Base-by-base conservation (phyloP, 768 basidiomycete genomes). In the Lentinus tigrinus region DNA sequence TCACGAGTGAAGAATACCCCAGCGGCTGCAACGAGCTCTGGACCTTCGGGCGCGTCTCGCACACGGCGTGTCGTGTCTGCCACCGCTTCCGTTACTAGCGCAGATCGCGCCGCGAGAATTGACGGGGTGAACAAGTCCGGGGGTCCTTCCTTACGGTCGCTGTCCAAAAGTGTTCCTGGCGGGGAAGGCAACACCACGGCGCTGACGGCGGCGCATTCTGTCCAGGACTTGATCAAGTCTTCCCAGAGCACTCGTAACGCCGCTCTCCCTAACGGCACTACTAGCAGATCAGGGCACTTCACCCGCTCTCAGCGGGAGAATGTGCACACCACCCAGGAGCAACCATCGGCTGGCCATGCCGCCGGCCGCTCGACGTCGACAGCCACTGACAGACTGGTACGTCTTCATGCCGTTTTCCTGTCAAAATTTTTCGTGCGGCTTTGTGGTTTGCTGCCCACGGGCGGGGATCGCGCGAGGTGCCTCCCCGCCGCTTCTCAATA, bases 211-310 rank as follows among this genome's bases (percentile, higher is more conserved):
- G 23, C 17, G 46, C 46, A 37, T 21, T 40, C 52, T 9, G 47
- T 28, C 38, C 47, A 11, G 19, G 52, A 34, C 47, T 11, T 42
- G 58, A 37, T 38, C 21, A 31, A 24, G 36, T 31, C 42, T 40
- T 27, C 24, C 28, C 28, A 54, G 38, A 42, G 47, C 46, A 52
- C 28, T 27, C 47, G 37, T 36, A 37, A 31, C 47, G 52, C 31
- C 40, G 34, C 57, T 43, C 42, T 51, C 19, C 50, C 51, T 16
- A 57, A 51, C 44, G 38, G 57, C n/a, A n/a, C n/a, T 16, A 47
- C 48, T 16, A 39, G 60, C 49, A 56, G 60, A 62, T 67, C 62
- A 58, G 60, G 57, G 65, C 60, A 43, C 54, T 52, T 54, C 23
- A 17, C 46, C 38, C 24, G 26, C 19, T 52, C 65, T 28, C 53